Evolutionary conservation across 2,329 filamentous ascomycete species (phyloP), one percentile per base, ranked within the genome.

Genomic region (Trichoderma atrobrunneum): DNA sequence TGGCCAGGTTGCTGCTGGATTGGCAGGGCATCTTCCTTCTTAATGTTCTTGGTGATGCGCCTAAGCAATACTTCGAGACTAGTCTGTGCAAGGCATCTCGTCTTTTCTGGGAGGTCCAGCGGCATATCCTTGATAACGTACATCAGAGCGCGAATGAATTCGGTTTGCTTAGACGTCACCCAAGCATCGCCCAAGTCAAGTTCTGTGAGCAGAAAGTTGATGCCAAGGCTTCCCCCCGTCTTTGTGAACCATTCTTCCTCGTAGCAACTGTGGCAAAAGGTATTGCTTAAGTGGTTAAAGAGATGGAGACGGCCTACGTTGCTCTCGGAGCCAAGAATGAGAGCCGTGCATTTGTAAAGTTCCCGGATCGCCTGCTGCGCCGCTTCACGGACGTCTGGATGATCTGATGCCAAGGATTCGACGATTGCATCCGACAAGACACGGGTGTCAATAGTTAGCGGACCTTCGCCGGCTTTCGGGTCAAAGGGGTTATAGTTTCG

Each of bases 231-330:
- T 51, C 96, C 96, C 63, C 95, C 96, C 48, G 94, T 93, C 82
- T 99, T 99, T 67, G 95, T 95, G 79, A 97, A 99, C 96, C 97
- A 99, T 78, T 99, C 96, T 80, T 99, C 95, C 77, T 96, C 94
- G 77, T 98, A 95, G 80, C 96, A 99, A 75, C 93, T 94, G 80
- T 99, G 96, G 76, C 93, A 96, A 80, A 98, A 97, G 0, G 91
- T 91, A 73, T 90, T 92, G 51, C 92, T 91, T 7, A 99, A 86
- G 77, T 95, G 91, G 72, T 87, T 88, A 82, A 99, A 99, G 81
- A 99, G 93, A 0, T 92, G 90, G 10, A 99, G 86, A 71, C 90
- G 90, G 39, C 93, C 89, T 36, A 95, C 90, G 68, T 92, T 88
- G 26, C 87, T 87, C 51, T 91, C 85, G 1, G 89, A 90, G 3